A percentile compares a stretch with the other conserved stretches of the same genome.
These are phyloP conservation scores for Rhynchospora breviuscula DNA, from an alignment of 176 grass and related monocot genomes.

Conservation along the genomic window DNA sequence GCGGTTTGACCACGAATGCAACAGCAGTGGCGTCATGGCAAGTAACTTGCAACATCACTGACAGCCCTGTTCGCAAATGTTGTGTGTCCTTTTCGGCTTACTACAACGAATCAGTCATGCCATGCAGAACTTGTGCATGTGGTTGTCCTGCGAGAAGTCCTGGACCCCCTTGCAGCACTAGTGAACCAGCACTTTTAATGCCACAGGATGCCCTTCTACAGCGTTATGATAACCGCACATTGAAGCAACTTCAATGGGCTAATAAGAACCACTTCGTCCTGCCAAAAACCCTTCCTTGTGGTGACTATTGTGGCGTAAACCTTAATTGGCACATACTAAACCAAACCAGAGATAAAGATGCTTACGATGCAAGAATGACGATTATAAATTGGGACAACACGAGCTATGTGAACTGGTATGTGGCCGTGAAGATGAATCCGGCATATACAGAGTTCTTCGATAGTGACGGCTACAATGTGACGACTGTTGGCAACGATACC, in stretches of 20 bases:
- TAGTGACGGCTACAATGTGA: constrained; percentile 60
- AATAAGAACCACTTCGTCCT: constrained; percentile 21
- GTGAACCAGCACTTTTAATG: constrained; percentile 42
- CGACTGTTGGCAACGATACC: constrained; percentile 35
- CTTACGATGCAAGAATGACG: constrained; percentile 54
- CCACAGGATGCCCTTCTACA: constrained; percentile 55
- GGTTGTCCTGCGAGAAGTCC: constrained; percentile 31
- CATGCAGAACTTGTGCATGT: constrained; percentile 80
- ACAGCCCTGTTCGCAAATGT: constrained; percentile 31
- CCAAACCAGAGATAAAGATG: constrained; percentile 23
- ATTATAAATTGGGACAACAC: constrained; percentile 66
- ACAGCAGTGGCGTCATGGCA: constrained; percentile 50
- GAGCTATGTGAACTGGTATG: constrained; percentile 50
- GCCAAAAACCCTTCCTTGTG: constrained; percentile 53
- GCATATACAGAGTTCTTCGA: constrained; percentile 40
- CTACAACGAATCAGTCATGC: constrained; percentile 71
- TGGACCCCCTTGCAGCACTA: constrained; percentile 39
- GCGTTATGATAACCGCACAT: constrained; percentile 40
- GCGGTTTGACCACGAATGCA: constrained; percentile 37
- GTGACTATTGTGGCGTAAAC: constrained; percentile 54
- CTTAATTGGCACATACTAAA: constrained; percentile 77
- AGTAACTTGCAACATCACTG: constrained; percentile 58
- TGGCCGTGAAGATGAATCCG: constrained; percentile 42
- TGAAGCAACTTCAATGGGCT: constrained; percentile 30
- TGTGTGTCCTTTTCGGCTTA: constrained; percentile 69